Conservation (phyloP, 352 stramenopile species). For the Phytophthora nicotianae region DNA sequence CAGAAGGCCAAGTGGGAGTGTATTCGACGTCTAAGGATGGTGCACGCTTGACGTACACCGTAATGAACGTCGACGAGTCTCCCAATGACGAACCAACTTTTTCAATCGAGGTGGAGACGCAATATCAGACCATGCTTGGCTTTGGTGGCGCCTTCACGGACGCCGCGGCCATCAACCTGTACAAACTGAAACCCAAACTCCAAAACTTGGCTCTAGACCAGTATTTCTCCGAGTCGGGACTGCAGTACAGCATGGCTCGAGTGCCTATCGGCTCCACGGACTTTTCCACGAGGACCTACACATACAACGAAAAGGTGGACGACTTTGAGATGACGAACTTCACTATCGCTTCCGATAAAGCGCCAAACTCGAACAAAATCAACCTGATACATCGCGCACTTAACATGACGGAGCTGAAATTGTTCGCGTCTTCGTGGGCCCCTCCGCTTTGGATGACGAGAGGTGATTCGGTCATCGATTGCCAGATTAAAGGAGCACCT, state of each 20-base stretch:
- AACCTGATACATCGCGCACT: slow-evolving; percentile 27
- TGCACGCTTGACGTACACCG: slow-evolving; percentile 6
- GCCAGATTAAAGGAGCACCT: slow-evolving; percentile 49
- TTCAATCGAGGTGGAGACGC: slow-evolving; percentile 43
- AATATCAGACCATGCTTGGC: slow-evolving; percentile 77
- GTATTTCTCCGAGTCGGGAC: slow-evolving; percentile 42
- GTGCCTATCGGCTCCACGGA: slow-evolving; percentile 87
- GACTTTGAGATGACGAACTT: slow-evolving; percentile 80
- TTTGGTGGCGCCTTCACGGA: slow-evolving; percentile 92
- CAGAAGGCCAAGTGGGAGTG: slow-evolving; percentile 7
- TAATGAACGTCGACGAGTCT: slow-evolving; percentile 8
- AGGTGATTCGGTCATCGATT: slow-evolving; percentile 53
- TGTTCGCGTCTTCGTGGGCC: slow-evolving; percentile 84
- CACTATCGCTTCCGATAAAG: slow-evolving; percentile 47
- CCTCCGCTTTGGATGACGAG: slow-evolving; percentile 87
- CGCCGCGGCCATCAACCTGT: slow-evolving; percentile 76
- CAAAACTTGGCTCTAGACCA: slow-evolving; percentile 75
- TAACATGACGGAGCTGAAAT: slow-evolving; percentile 69
- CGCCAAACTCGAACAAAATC: slow-evolving; percentile 15
- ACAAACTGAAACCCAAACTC: slow-evolving; percentile 54
- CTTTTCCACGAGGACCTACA: slow-evolving; percentile 76
- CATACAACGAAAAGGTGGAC: slow-evolving; percentile 70
- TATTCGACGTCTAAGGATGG: slow-evolving; percentile 14
- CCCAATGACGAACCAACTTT: slow-evolving; percentile 9
- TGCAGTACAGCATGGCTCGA: slow-evolving; percentile 78